Base-by-base conservation (phyloP, 1,284 basidiomycete species). In the Marasmius oreades region DNA sequence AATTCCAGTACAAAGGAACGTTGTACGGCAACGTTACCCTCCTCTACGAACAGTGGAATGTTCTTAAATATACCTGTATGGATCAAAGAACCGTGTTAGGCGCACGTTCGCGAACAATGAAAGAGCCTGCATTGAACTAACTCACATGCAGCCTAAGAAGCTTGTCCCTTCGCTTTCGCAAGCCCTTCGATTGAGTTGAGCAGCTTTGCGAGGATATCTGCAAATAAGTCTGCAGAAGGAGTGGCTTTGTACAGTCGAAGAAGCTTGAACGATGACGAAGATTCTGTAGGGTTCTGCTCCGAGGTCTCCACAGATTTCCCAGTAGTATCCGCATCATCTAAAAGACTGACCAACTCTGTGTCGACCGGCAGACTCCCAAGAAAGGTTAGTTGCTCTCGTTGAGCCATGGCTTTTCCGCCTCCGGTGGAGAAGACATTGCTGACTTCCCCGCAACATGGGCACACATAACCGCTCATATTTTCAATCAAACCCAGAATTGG, bases 381-480 rank as follows among this genome's bases (percentile, higher is more conserved):
- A 70, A 97, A 98, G 46, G 70, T 71, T 24, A 98, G 67, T 6
- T 76, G 80, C 69, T 95, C 92, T 45, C 81, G 78, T 60, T 79
- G 74, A 0, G 94, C 93, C 85, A 95, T 86, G 64, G 86, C 88
- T 73, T 90, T 84, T 0, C 95, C 97, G 1, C 97, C 97, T 11
- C 95, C 95, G 10, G 86, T 91, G 5, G 95, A 97, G 74, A 98
- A 99, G 51, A 97, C 86, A 67, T 97, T 94, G 72, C 88, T 94
- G 62, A 98, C 81, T 71, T 98, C 95, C 23, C 90, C 89, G 65
- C 93, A 95, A 67, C 92, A 95, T 22, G 96, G 96, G 68, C 97
- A 99, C 10, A 92, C 92, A 73, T 98, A 99, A 42, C 97, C 97
- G 57, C 93, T 93, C 97, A 99, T 98, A 74, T 99, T 99, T 70